Evolutionary conservation across 495 filamentous ascomycete species (phyloP), one percentile per base, ranked within the genome.

Genomic region (Entonaema liquescens): DNA sequence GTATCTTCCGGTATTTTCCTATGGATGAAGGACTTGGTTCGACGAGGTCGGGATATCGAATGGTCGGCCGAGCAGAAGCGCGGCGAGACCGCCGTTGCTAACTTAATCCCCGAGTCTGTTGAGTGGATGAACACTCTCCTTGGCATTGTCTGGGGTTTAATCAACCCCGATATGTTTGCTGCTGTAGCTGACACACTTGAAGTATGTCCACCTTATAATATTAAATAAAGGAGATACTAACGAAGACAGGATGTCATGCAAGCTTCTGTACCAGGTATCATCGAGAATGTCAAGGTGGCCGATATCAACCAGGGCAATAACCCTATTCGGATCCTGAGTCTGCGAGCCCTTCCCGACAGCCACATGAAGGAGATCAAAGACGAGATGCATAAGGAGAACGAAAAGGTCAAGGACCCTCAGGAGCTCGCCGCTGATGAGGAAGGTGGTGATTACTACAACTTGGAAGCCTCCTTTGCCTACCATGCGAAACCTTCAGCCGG

Each of bases 231-330:
- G 15, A 17, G 12, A 15, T 28, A 28, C 88, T 92, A 94, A 78
- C 44, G 58, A 15, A 29, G 38, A 5, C 33, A 77, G 79, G 95
- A 98, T 75, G 92, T 98, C 54, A 98, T 98, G 95, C 93, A 97
- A 81, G 95, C 93, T 23, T 96, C 92, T 8, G 90, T 96, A 0
- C 95, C 95, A 0, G 90, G 89, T 0, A 82, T 97, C 36, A 92
- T 98, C 56, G 93, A 98, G 78, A 96, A 97, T 71, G 94, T 98
- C 49, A 89, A 94, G 55, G 93, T 98, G n/a, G 93, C 94, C 52
- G 95, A 97, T 73, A 97, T 98, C 72, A 92, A 92, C 70, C 95
- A 97, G 78, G 95, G 95, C 8, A 92, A 84, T 74, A 97, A 97
- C 74, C 93, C 95, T 0, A 74, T 97, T 58, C 89, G 95, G 8